These are phyloP conservation scores for Marchantia paleacea DNA, from an alignment of 225 moss, liverwort and hornwort genomes.

Conservation along the genomic window DNA sequence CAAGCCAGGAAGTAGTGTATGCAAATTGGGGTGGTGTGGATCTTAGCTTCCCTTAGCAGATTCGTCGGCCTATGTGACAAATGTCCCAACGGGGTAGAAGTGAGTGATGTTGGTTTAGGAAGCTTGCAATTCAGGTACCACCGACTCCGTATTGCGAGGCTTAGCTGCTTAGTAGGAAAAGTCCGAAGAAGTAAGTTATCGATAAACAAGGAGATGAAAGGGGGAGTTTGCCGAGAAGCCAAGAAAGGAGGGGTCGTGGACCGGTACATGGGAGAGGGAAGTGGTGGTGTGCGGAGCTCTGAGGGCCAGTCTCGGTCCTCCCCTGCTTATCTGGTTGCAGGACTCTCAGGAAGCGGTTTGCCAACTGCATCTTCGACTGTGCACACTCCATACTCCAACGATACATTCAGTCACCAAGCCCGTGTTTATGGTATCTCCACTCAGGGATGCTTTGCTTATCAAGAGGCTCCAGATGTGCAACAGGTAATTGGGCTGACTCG, in stretches of 20 bases:
- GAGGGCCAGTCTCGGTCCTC: constrained; percentile 20
- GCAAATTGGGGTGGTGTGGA: constrained; percentile 22
- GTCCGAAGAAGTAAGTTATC: not conserved
- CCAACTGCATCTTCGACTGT: constrained; percentile 15
- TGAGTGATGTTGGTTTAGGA: constrained; percentile 15
- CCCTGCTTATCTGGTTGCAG: not conserved
- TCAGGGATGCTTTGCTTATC: not conserved
- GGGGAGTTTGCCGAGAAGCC: constrained; percentile 25
- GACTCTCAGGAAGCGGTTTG: not conserved
- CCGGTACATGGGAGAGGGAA: constrained; percentile 15
- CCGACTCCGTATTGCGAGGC: not conserved
- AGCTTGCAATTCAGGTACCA: not conserved
- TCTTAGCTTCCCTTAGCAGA: constrained; percentile 26
- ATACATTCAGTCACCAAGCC: constrained; percentile 9
- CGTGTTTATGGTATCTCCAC: not conserved
- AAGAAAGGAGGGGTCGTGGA: constrained; percentile 28
- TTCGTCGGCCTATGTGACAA: not conserved
- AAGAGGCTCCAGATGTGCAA: constrained; percentile 9
- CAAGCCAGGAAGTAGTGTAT: constrained; percentile 2
- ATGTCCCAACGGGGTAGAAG: constrained; percentile 1
- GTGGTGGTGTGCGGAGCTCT: constrained; percentile 15
- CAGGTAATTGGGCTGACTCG: not conserved
- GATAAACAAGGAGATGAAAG: constrained; percentile 27
- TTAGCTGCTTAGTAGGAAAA: not conserved
- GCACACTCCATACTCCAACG: constrained; percentile 20